phyloP scores from a whole-genome alignment of 225 moss, liverwort and hornwort genomes.

The Pleurozium schreberi region DNA sequence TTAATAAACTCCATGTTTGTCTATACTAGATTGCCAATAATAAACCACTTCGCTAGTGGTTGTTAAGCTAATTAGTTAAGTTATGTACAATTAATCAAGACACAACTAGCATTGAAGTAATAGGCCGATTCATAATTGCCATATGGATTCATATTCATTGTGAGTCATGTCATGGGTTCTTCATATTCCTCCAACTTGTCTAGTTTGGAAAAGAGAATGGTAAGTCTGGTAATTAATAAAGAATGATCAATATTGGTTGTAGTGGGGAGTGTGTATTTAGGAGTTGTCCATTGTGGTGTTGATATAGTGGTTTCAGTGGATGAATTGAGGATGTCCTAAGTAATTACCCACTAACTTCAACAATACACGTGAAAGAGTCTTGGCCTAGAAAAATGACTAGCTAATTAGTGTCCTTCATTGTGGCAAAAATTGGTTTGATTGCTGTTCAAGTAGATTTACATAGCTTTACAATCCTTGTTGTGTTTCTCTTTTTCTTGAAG shows the following conservation, averaged over 20 bases:
- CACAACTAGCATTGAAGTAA: background rate
- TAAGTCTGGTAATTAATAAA: rapidly evolving
- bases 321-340: background rate
- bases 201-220: rapidly evolving
- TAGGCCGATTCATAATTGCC: background rate
- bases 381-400: background rate
- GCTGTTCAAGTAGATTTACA: rapidly evolving
- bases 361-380: too few relatives aligned
- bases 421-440: background rate
- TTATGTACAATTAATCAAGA: background rate
- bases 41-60: background rate
- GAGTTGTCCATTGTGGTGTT: too few relatives aligned
- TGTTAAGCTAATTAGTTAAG: background rate
- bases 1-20: background rate
- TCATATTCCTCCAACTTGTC: background rate
- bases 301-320: too few relatives aligned
- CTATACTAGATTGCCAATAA: background rate
- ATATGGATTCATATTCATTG: background rate
- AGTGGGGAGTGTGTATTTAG: too few relatives aligned
- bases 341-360: too few relatives aligned
- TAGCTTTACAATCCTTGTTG: background rate
- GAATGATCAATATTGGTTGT: background rate
- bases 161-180: rapidly evolving
- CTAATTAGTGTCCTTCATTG: too few relatives aligned
- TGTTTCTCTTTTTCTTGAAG: background rate